Conservation (phyloP, 495 filamentous ascomycete genomes). For the Penicillium soppii region DNA sequence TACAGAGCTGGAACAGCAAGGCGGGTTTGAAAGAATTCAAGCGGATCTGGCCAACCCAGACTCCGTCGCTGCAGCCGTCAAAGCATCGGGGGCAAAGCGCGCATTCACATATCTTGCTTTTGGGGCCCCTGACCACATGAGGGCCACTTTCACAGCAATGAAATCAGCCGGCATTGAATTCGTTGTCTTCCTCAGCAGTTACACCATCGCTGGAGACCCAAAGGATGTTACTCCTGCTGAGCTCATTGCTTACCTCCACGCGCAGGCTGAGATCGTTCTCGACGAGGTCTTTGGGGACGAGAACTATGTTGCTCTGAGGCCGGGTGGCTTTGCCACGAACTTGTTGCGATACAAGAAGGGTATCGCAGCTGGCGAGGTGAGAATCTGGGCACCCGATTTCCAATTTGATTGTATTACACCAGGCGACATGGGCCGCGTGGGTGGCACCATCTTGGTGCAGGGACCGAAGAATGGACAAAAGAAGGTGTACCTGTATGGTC, state of each 20-base stretch:
- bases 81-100: constrained; percentile 16
- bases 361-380: constrained; percentile 23
- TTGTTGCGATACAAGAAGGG: constrained; percentile 9
- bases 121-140: constrained; percentile 25
- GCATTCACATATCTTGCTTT: constrained; percentile 34
- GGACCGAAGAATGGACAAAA: constrained; percentile 8
- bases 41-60: constrained; percentile 32
- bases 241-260: constrained; percentile 26
- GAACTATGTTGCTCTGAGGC: constrained; percentile 26
- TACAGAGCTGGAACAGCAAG: constrained; percentile 9
- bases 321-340: constrained; percentile 27
- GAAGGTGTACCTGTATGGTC: constrained; percentile 24
- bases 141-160: constrained; percentile 20
- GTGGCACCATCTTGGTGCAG: constrained; percentile 24
- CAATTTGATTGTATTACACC: constrained; percentile 29
- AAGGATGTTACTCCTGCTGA: constrained; percentile 7
- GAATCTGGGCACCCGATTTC: constrained; percentile 11
- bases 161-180: constrained; percentile 25
- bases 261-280: constrained; percentile 30
- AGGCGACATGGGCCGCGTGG: constrained; percentile 28
- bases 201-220: constrained; percentile 17
- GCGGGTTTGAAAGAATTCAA: constrained; percentile 21
- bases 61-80: constrained; percentile 19
- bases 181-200: constrained; percentile 34
- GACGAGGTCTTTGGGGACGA: constrained; percentile 24